These are phyloP conservation scores for Colletotrichum eremochloae DNA, from an alignment of 2,329 filamentous ascomycete species.

Conservation along the genomic window DNA sequence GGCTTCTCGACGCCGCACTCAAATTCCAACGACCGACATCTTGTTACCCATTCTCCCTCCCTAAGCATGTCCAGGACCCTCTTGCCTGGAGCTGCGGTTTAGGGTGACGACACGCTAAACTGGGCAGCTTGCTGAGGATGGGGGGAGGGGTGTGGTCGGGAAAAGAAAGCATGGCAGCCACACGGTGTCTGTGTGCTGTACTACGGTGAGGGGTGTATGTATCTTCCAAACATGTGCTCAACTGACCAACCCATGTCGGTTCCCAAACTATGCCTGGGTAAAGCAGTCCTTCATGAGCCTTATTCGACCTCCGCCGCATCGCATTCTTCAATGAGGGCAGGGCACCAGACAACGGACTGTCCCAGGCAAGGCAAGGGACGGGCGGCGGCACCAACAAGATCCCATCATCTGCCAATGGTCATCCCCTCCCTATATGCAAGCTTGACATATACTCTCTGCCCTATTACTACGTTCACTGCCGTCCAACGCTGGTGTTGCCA, in stretches of 20 bases:
- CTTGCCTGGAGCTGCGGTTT: conserved; percentile 20
- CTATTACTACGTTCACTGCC: conserved; percentile 37
- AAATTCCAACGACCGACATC: conserved; percentile 45
- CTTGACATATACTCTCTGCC: conserved; percentile 39
- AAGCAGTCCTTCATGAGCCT: conserved; percentile 41
- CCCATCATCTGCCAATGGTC: conserved; percentile 31
- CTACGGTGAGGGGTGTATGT: conserved; percentile 25
- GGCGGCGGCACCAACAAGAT: conserved; percentile 37
- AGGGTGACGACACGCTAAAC: conserved; percentile 36
- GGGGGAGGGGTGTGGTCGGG: conserved; percentile 17
- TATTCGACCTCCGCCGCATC: conserved; percentile 41
- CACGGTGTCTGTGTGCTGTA: conserved; percentile 37
- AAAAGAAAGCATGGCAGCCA: conserved; percentile 43
- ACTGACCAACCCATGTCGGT: conserved; percentile 39
- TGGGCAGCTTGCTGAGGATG: conserved; percentile 13
- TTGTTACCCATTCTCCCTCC: conserved; percentile 14
- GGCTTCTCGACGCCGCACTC: conserved; percentile 51
- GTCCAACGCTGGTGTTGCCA: conserved; percentile 14
- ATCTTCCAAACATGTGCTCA: conserved; percentile 41
- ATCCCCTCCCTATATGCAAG: conserved; percentile 40
- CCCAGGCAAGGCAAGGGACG: conserved; percentile 36
- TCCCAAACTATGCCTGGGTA: conserved; percentile 39
- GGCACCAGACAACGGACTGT: conserved; percentile 34
- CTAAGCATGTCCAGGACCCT: conserved; percentile 20
- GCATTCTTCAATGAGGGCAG: conserved; percentile 43